Evolutionary conservation across 495 filamentous ascomycete species (phyloP).

Genomic region (Neurospora sp.): DNA sequence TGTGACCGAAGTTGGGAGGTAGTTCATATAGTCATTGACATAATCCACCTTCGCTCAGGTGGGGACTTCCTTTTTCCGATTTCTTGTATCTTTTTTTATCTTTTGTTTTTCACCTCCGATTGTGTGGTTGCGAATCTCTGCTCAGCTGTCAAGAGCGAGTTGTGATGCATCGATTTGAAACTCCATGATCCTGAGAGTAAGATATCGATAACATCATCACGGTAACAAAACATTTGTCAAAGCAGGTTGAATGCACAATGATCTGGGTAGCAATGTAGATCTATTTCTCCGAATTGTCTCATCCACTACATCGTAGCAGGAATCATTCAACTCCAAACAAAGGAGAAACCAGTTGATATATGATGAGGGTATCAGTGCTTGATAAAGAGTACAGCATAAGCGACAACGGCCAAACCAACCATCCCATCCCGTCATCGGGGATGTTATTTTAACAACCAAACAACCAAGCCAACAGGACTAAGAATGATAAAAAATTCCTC

Average conservation of each 20-base stretch:
- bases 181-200: too few species aligned
- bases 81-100: not conserved
- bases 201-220: too few species aligned
- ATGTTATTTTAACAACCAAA: not conserved
- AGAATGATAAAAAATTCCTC: not conserved
- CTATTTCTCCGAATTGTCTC: not conserved
- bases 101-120: not conserved
- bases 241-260: too few species aligned
- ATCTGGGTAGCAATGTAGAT: not conserved
- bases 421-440: not conserved
- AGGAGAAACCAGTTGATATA: not conserved
- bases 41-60: not conserved
- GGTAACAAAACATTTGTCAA: too few species aligned
- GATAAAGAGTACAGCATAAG: slow-evolving; percentile 11
- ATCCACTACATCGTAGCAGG: not conserved
- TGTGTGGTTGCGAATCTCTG: not conserved
- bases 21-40: not conserved
- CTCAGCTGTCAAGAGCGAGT: not conserved
- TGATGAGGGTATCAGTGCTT: slow-evolving; percentile 13
- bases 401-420: not conserved
- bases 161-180: too few species aligned
- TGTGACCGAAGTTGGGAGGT: not conserved
- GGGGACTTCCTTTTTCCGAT: not conserved
- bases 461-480: not conserved
- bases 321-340: not conserved